Conservation (phyloP, 2,329 filamentous ascomycete species). For the Fusarium oxysporum region DNA sequence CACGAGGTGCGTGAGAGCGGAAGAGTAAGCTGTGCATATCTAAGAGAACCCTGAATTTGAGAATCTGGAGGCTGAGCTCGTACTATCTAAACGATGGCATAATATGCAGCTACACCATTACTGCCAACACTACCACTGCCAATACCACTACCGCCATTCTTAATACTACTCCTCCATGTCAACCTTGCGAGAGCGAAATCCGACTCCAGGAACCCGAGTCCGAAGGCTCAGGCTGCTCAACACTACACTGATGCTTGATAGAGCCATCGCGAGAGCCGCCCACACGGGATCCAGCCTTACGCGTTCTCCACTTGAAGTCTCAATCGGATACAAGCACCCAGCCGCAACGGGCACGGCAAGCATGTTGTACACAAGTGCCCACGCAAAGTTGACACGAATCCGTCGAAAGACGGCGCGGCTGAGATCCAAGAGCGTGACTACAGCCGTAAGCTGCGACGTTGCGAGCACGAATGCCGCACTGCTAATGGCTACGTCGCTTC, state of each 20-base stretch:
- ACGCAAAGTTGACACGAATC: conserved; percentile 86
- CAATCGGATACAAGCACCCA: conserved; percentile 76
- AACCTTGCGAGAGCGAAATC: conserved; percentile 52
- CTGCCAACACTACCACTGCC: not conserved
- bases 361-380: conserved; percentile 86
- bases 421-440: conserved; percentile 80
- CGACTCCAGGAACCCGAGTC: conserved; percentile 56
- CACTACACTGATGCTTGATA: conserved; percentile 91
- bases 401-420: conserved; percentile 78
- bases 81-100: conserved; percentile 20
- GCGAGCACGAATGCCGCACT: conserved; percentile 86
- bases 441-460: conserved; percentile 74
- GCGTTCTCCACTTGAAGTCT: conserved; percentile 61
- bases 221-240: conserved; percentile 81
- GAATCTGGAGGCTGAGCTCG: conserved; percentile 10
- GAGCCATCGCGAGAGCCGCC: conserved; percentile 92
- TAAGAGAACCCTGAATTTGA: conserved; percentile 2
- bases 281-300: conserved; percentile 81
- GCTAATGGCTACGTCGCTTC: conserved; percentile 85
- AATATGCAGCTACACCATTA: conserved; percentile 1
- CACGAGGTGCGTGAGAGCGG: not conserved
- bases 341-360: conserved; percentile 84
- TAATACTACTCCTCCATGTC: conserved; percentile 16
- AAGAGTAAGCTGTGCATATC: conserved; percentile 25
- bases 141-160: not conserved